phyloP scores from a whole-genome alignment of 2,329 filamentous ascomycete genomes.

The Claviceps sp. region DNA sequence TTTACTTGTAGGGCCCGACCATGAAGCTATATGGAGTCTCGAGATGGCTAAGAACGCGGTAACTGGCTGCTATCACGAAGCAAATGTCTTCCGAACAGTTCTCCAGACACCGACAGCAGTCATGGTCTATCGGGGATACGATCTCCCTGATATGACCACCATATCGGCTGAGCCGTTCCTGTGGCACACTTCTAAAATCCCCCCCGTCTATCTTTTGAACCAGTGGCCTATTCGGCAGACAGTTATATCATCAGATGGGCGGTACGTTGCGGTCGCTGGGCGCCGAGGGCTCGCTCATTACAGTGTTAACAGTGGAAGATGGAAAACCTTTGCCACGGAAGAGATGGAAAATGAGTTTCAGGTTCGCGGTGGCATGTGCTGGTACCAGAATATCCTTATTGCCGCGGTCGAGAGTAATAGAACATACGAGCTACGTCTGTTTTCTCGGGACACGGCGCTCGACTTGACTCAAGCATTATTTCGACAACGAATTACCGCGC shows the following conservation, averaged over 20 bases:
- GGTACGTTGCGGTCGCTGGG: slow-evolving; percentile 94
- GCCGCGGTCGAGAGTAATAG: slow-evolving; percentile 80
- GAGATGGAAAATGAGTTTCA: slow-evolving; percentile 80
- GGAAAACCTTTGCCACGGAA: slow-evolving; percentile 83
- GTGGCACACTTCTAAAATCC: slow-evolving; percentile 90
- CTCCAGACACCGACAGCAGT: slow-evolving; percentile 79
- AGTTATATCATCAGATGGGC: slow-evolving; percentile 79
- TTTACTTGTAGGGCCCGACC: slow-evolving; percentile 54
- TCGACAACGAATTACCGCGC: slow-evolving; percentile 63
- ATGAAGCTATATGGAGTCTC: slow-evolving; percentile 71
- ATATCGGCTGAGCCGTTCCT: slow-evolving; percentile 84
- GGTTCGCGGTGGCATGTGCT: slow-evolving; percentile 93
- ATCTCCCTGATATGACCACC: slow-evolving; percentile 77
- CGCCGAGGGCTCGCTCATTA: slow-evolving; percentile 87
- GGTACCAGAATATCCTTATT: slow-evolving; percentile 91
- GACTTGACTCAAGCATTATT: slow-evolving; percentile 62
- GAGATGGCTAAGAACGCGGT: slow-evolving; percentile 94
- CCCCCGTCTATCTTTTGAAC: slow-evolving; percentile 68
- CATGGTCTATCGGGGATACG: slow-evolving; percentile 88
- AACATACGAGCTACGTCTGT: slow-evolving; percentile 78
- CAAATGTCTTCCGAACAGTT: slow-evolving; percentile 80
- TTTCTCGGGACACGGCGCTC: slow-evolving; percentile 72
- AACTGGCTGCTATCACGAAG: slow-evolving; percentile 78
- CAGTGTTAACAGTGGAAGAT: slow-evolving; percentile 83
- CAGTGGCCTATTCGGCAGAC: slow-evolving; percentile 89